phyloP scores from a whole-genome alignment of 2,329 filamentous ascomycete species.

The Diplodia sapinea region DNA sequence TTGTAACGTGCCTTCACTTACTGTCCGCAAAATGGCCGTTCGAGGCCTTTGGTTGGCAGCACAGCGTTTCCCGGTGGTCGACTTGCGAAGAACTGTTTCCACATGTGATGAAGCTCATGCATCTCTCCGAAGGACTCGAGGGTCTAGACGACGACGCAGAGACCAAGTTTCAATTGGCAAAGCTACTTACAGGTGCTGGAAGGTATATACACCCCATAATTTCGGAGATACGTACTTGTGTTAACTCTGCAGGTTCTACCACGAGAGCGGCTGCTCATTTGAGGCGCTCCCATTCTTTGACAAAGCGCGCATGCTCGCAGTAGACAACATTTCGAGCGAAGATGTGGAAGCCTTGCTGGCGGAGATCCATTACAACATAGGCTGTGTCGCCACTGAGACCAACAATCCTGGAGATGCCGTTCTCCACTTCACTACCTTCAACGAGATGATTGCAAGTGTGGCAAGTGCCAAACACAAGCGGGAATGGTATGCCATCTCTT shows the following conservation, averaged over 20 bases:
- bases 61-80: slow-evolving; percentile 32
- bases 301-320: slow-evolving; percentile 23
- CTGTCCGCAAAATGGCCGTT: slow-evolving; percentile 34
- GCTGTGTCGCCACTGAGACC: slow-evolving; percentile 34
- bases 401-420: slow-evolving; percentile 34
- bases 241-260: slow-evolving; percentile 32
- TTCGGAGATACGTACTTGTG: not conserved
- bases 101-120: slow-evolving; percentile 31
- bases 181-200: slow-evolving; percentile 1
- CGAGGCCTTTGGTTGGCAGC: slow-evolving; percentile 33
- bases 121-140: slow-evolving; percentile 9
- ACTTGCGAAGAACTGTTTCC: slow-evolving; percentile 34
- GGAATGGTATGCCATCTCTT: slow-evolving; percentile 35
- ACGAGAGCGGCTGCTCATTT: slow-evolving; percentile 31
- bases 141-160: not conserved
- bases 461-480: slow-evolving; percentile 16
- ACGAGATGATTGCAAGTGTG: slow-evolving; percentile 33
- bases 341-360: slow-evolving; percentile 31
- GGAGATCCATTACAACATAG: slow-evolving; percentile 35
- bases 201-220: not conserved
- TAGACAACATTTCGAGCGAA: not conserved
- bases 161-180: not conserved
- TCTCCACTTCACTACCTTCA: slow-evolving; percentile 32
- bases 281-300: slow-evolving; percentile 31
- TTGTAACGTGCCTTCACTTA: slow-evolving; percentile 23